Evolutionary conservation across 2,329 filamentous ascomycete species (phyloP), one percentile per base, ranked within the genome.

Genomic region (Karstenula rhodostoma): DNA sequence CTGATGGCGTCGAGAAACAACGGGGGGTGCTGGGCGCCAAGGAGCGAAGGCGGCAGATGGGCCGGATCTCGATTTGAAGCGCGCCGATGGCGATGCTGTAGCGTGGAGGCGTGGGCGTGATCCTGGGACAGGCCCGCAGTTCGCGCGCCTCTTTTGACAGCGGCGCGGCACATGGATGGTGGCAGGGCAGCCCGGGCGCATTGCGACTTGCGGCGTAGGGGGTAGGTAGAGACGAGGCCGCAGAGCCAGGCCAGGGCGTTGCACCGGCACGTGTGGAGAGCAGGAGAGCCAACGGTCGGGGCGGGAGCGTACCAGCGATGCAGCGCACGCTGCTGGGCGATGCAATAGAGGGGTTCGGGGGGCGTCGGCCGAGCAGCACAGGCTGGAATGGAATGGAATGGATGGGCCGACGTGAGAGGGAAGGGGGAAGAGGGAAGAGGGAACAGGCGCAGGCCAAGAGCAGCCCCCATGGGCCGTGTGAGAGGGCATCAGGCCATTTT

Each of bases 131-230:
- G 47, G 52, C 47, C 59, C 55, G 59, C 59, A 48, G 55, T 46
- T 54, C 59, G 58, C 59, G 58, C 59, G 59, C 48, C 27, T 52
- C 47, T 49, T 61, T 43, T 54, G 59, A 61, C 55, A 61, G 59
- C 59, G 59, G 59, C 59, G 42, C 40, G 12, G 37, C 35, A 37
- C 37, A 27, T 40, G 32, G 15, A 27, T 40, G 32, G 15, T 25
- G 49, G 35, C 51, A 53, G 25, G 23, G 50, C 51, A 44, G 56
- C 22, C 13, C 35, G 19, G 23, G n/a, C 35, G 23, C 19, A 22
- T 40, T n/a, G n/a, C 6, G 8, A 6, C 27, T n/a, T n/a, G n/a
- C n/a, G n/a, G 15, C 25, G 42, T 33, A n/a, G 23, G 51, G 42
- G 32, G 56, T 51, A 40, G 52, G 25, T 33, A 62, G 57, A 53